These are phyloP conservation scores for Thraustochytrium sp. DNA, from an alignment of 352 stramenopile genomes.

Conservation along the genomic window DNA sequence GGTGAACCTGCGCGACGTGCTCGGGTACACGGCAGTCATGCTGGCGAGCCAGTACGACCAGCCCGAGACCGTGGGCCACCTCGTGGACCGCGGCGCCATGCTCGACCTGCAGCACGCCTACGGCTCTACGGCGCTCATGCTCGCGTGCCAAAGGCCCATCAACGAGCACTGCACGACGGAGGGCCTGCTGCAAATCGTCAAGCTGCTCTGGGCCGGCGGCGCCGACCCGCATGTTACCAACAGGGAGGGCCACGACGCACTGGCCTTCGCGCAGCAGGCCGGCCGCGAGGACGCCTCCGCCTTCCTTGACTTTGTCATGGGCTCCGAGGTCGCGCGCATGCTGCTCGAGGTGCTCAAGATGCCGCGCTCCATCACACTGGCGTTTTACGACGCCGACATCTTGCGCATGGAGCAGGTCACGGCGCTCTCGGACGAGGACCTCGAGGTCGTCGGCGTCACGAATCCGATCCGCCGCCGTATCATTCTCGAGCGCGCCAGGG, in stretches of 20 bases:
- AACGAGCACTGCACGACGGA: too few relatives aligned
- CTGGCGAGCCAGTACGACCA: too few relatives aligned
- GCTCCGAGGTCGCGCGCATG: not conserved
- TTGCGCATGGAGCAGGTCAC: not conserved
- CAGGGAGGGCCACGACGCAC: not conserved
- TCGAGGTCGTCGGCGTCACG: not conserved
- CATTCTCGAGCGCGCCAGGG: not conserved
- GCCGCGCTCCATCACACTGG: not conserved
- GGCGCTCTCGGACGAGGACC: not conserved
- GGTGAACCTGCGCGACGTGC: too few relatives aligned
- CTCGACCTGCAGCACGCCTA: too few relatives aligned
- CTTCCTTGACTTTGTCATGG: not conserved
- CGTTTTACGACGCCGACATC: not conserved
- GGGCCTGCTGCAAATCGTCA: too few relatives aligned
- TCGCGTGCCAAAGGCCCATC: too few relatives aligned
- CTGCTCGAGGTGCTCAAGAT: not conserved
- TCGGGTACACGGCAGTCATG: too few relatives aligned
- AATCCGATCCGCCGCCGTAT: not conserved
- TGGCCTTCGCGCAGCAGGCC: not conserved
- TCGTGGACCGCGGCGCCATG: too few relatives aligned
- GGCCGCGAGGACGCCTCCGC: not conserved
- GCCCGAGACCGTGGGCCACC: too few relatives aligned
- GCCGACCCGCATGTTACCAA: not conserved
- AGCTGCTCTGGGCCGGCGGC: not conserved
- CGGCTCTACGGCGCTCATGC: too few relatives aligned